phyloP scores from a whole-genome alignment of 768 basidiomycete species.

The Termitomyces sp. region DNA sequence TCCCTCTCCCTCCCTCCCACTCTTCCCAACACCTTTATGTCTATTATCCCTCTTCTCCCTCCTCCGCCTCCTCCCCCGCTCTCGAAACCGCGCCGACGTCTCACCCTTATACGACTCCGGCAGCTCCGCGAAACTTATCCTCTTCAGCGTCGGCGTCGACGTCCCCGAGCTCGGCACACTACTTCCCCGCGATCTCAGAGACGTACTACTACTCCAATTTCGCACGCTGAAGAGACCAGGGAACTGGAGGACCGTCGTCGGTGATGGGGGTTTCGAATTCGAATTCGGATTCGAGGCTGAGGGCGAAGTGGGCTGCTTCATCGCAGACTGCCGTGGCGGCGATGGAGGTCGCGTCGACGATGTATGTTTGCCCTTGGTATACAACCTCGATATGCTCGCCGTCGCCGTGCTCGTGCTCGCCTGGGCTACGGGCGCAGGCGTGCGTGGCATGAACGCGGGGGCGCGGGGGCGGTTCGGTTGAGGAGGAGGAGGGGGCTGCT shows the following conservation, averaged over 20 bases:
- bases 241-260: conserved; percentile 15
- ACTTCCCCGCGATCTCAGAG: conserved; percentile 11
- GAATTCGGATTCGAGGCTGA: conserved; percentile 4
- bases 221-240: not conserved
- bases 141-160: conserved; percentile 64
- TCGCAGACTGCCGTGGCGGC: no score
- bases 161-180: conserved; percentile 45
- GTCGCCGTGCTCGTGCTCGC: conserved; percentile 72
- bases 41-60: not conserved
- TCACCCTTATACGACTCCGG: conserved; percentile 56
- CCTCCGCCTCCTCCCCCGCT: conserved; percentile 25
- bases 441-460: conserved; percentile 40
- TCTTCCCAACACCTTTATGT: conserved; percentile 1
- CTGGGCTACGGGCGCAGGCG: conserved; percentile 48
- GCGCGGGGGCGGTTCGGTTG: conserved; percentile 18
- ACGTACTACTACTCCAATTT: not conserved
- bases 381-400: conserved; percentile 73
- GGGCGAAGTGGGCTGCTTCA: no score
- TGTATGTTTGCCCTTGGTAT: conserved; percentile 55
- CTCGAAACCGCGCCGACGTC: conserved; percentile 30
- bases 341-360: conserved; percentile 67
- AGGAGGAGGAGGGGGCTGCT: conserved; percentile 34
- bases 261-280: conserved; percentile 21
- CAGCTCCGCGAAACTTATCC: conserved; percentile 75
- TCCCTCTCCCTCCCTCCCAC: conserved; percentile 18